Conservation (phyloP, 2,329 filamentous ascomycete species). For the Diaporthe australafricana region DNA sequence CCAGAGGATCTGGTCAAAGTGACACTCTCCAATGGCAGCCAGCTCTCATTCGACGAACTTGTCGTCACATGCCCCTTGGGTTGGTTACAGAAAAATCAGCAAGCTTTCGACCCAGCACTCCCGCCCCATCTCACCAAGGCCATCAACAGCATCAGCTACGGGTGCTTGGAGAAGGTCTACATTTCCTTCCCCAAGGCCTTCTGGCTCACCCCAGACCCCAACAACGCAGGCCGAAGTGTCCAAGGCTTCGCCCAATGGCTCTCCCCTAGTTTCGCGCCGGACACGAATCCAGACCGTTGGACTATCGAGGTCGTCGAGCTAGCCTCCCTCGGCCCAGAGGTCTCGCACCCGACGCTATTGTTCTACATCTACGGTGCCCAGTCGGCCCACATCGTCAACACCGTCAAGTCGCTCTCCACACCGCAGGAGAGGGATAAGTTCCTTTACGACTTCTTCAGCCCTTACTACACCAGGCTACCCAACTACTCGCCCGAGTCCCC, state of each 20-base stretch:
- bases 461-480: slow-evolving; percentile 82
- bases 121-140: slow-evolving; percentile 68
- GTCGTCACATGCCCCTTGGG: slow-evolving; percentile 77
- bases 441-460: slow-evolving; percentile 76
- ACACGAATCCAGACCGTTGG: slow-evolving; percentile 74
- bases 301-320: slow-evolving; percentile 83
- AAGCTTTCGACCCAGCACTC: slow-evolving; percentile 70
- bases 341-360: slow-evolving; percentile 81
- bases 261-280: slow-evolving; percentile 72
- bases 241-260: slow-evolving; percentile 83
- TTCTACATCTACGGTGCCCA: slow-evolving; percentile 83
- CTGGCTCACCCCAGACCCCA: slow-evolving; percentile 66
- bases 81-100: slow-evolving; percentile 71
- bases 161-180: slow-evolving; percentile 77
- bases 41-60: slow-evolving; percentile 70
- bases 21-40: slow-evolving; percentile 25
- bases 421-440: slow-evolving; percentile 62
- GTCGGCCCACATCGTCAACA: slow-evolving; percentile 54
- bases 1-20: slow-evolving; percentile 34
- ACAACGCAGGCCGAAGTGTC: slow-evolving; percentile 51
- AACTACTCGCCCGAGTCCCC: slow-evolving; percentile 67
- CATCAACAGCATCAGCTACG: slow-evolving; percentile 75
- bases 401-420: slow-evolving; percentile 54
- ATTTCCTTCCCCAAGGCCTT: slow-evolving; percentile 81
- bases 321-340: slow-evolving; percentile 66